A percentile compares a stretch with the other conserved stretches of the same genome.
Evolutionary conservation across 192 early-diverging fungal species (phyloP).

Genomic region (Coemansia sp.): DNA sequence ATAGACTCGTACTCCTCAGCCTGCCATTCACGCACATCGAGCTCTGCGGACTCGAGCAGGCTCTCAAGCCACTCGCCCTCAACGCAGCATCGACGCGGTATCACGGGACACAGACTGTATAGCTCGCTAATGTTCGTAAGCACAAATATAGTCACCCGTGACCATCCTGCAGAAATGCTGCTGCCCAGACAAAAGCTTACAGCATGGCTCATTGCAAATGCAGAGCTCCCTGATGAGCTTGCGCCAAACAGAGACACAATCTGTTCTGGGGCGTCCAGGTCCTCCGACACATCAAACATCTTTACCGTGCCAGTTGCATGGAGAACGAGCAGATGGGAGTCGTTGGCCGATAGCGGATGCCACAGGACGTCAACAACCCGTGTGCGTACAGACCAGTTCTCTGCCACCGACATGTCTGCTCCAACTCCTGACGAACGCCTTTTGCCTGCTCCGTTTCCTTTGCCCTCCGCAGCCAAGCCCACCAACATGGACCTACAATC

Average conservation of each 20-base stretch:
- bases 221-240: constrained; percentile 3
- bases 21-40: constrained; percentile 54
- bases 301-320: constrained; percentile 63
- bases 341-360: constrained; percentile 76
- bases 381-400: constrained; percentile 38
- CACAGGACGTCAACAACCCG: constrained; percentile 70
- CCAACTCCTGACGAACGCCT: constrained; percentile 23
- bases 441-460: not conserved
- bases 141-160: constrained; percentile 68
- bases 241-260: constrained; percentile 35
- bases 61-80: constrained; percentile 39
- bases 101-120: constrained; percentile 74
- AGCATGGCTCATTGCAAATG: constrained; percentile 43
- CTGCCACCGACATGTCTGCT: constrained; percentile 19
- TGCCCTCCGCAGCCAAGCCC: constrained; percentile 6
- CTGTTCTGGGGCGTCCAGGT: constrained; percentile 69
- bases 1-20: constrained; percentile 48
- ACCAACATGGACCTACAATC: constrained; percentile 46
- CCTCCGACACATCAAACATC: constrained; percentile 70
- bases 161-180: constrained; percentile 59
- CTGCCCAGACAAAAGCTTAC: constrained; percentile 56
- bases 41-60: constrained; percentile 38
- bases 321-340: constrained; percentile 70
- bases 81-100: constrained; percentile 58
- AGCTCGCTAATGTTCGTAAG: constrained; percentile 70